Evolutionary conservation across 2,329 filamentous ascomycete genomes (phyloP), one percentile per base, ranked within the genome.

Genomic region (Mollisiaceae sp.): DNA sequence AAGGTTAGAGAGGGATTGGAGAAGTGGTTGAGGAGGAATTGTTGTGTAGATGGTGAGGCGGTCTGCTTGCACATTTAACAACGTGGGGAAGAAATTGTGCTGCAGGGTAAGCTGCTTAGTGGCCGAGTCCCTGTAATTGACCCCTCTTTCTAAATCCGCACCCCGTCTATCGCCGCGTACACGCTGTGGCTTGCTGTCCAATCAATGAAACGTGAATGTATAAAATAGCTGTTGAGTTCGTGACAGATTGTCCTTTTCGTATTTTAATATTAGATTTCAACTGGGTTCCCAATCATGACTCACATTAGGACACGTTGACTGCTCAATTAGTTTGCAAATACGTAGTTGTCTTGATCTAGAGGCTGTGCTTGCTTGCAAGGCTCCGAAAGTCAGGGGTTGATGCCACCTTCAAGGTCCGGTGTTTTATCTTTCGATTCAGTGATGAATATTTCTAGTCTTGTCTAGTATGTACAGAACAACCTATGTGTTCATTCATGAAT

Each of bases 61-160:
- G 55, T 57, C 55, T 57, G 55, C n/a, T 24, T 38, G 32, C 36
- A 38, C 8, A 20, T 57, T n/a, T 4, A 27, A 57, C n/a, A 57
- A 57, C 36, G 35, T 57, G 55, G 32, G 55, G 55, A 41, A 50
- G 45, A 50, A 50, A n/a, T 39, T 38, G 15, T 24, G n/a, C 32
- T 57, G 55, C 55, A 57, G 55, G 32, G 55, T 38, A 57, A 38
- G 55, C 32, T 39, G 35, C 55, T 57, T 57, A 39, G 55, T 24
- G 45, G 45, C n/a, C n/a, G 20, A 22, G 14, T 18, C 55, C 55
- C 55, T 57, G 55, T 24, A 38, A 41, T 20, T 38, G 18, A 57
- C 55, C 55, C 55, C 55, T 57, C 55, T 57, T 57, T 57, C 43
- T 22, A 11, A 22, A 20, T 47, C n/a, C 50, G 9, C 9, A 18